Evolutionary conservation across 306 rosid genomes (phyloP), one percentile per base, ranked within the genome.

Genomic region (Cajanus cajan): DNA sequence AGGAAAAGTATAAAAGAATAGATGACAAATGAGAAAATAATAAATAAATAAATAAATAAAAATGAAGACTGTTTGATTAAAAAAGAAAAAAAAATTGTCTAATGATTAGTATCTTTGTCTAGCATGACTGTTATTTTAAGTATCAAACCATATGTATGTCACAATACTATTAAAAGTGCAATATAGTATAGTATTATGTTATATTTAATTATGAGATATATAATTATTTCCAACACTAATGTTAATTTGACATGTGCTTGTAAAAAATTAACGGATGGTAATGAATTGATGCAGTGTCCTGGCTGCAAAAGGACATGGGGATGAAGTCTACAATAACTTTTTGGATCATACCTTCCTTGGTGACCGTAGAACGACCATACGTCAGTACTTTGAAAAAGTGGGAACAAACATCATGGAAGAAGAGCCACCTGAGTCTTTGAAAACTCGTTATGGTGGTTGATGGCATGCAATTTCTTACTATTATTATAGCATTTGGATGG

Each of bases 401-500:
- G 82, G 80, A 19, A 36, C 82, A 39, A 33, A 64, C 74, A 63
- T 87, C 37, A 73, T 84, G 84, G 86, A 86, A 4, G 86, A 81
- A 78, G 82, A 81, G 54, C 86, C 90, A 33, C 87, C 86, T 0
- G 84, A 80, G 61, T 83, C 82, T 55, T 55, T 84, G 52, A 87
- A 78, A 81, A 40, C 70, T 34, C 86, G 90, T 47, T 86, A 83
- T 19, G 87, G 87, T 2, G 90, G 90, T 78, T 81, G 68, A 78
- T 67, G 14, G 0, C 0, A 16, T 51, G 16, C 28, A 19, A 8
- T 13, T 55, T 52, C 48, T 65, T 36, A 25, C 43, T 28, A 3
- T 37, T 50, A 61, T 25, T 31, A 7, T 31, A 33, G 25, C 21
- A 14, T 61, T 21, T 22, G 1, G 67, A 13, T 9, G 16, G 31